Conservation (phyloP, 352 stramenopile species). For the Globisporangium sylvaticum region DNA sequence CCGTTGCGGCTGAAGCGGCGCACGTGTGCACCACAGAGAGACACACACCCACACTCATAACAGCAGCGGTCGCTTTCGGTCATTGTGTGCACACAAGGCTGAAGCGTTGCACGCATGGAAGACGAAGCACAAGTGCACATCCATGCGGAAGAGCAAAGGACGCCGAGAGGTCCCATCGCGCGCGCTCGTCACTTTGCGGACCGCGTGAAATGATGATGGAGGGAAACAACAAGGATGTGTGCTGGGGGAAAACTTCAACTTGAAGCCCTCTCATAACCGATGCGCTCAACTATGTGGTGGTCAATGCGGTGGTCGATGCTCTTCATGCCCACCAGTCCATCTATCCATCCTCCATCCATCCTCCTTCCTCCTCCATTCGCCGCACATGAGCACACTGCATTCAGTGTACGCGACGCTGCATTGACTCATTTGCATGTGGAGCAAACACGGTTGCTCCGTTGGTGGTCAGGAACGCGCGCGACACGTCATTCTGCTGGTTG, state of each 20-base stretch:
- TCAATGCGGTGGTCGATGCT: neutral
- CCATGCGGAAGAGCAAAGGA: neutral
- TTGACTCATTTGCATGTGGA: neutral
- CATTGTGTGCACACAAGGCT: too few species aligned
- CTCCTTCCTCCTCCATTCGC: neutral
- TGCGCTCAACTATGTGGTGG: neutral
- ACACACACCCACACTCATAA: neutral
- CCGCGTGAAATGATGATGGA: neutral
- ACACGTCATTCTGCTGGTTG: neutral
- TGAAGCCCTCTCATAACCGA: neutral
- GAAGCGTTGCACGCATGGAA: neutral
- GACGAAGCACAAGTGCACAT: neutral
- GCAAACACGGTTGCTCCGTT: neutral
- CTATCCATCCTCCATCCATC: too few species aligned
- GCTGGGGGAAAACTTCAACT: neutral
- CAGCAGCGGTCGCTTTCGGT: neutral
- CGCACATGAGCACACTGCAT: neutral
- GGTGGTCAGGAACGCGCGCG: neutral
- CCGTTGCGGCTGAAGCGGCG: slow-evolving; percentile 1
- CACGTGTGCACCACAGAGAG: neutral
- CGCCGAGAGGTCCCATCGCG: neutral
- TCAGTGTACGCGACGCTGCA: neutral
- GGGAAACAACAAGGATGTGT: neutral
- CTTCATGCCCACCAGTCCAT: neutral
- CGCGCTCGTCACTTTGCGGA: neutral